Evolutionary conservation across 495 filamentous ascomycete genomes (phyloP).

Genomic region (Lophiostoma macrostomum): DNA sequence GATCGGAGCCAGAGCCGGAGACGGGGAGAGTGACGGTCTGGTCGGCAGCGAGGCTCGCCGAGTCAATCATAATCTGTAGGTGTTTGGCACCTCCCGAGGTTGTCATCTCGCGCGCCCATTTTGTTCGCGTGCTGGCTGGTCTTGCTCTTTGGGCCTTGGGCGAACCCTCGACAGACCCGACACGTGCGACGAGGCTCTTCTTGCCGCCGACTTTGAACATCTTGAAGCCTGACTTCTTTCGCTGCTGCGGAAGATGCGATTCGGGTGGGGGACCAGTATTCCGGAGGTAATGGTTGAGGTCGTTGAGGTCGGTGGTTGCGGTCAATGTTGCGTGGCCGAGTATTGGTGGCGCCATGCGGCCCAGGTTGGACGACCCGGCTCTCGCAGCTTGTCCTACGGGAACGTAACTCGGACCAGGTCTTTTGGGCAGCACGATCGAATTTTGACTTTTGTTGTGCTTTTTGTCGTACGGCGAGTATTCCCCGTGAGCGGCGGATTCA

Average conservation of each 20-base stretch:
- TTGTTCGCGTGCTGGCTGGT: background rate
- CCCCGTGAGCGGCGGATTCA: slow-evolving; percentile 6
- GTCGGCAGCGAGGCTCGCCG: background rate
- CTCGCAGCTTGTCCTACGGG: background rate
- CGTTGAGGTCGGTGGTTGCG: slow-evolving; percentile 1
- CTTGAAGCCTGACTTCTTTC: slow-evolving; percentile 6
- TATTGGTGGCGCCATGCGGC: slow-evolving; percentile 19
- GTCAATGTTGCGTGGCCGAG: slow-evolving; percentile 1
- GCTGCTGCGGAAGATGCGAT: background rate
- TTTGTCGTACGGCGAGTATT: slow-evolving; percentile 22
- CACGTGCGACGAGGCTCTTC: slow-evolving; percentile 1
- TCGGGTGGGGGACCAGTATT: slow-evolving; percentile 11
- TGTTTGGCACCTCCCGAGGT: slow-evolving; percentile 13
- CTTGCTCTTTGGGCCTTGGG: background rate
- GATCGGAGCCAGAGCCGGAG: background rate
- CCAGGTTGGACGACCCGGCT: background rate
- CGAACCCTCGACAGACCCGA: slow-evolving; percentile 5
- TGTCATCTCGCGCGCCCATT: slow-evolving; percentile 12
- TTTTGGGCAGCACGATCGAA: background rate
- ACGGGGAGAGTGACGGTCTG: slow-evolving; percentile 1
- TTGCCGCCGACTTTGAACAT: slow-evolving; percentile 4
- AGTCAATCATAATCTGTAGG: slow-evolving; percentile 7
- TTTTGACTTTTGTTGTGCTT: background rate
- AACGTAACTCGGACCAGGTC: background rate
- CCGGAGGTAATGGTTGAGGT: slow-evolving; percentile 9